A percentile compares a stretch with the other conserved stretches of the same genome.
Evolutionary conservation across 257 asterid genomes (phyloP).

Genomic region (Euphrasia confusa): DNA sequence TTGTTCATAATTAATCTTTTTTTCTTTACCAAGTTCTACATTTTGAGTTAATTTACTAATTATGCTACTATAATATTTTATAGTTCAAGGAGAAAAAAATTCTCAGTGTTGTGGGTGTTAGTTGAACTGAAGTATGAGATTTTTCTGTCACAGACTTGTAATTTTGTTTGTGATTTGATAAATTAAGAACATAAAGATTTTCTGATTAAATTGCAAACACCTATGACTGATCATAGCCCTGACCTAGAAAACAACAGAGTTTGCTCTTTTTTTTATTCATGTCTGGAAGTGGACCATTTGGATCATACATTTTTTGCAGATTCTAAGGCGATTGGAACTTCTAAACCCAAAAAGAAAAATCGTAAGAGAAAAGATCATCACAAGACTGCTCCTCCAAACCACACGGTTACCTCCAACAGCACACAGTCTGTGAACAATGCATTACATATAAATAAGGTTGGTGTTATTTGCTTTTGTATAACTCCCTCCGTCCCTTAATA

Average conservation of each 20-base stretch:
- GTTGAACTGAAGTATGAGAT: conserved; percentile 4
- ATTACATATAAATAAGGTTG: conserved; percentile 28
- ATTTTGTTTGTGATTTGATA: neutral
- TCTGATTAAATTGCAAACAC: neutral
- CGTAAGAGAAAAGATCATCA: conserved; percentile 69
- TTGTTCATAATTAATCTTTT: conserved; percentile 6
- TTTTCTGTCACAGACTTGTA: neutral
- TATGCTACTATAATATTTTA: conserved; percentile 9
- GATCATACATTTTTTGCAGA: conserved; percentile 37
- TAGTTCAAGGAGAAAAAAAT: neutral
- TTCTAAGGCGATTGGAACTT: conserved; percentile 41
- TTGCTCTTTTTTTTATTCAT: conserved; percentile 1
- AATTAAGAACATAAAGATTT: neutral
- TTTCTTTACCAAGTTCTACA: neutral
- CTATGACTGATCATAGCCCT: neutral
- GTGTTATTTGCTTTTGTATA: conserved; percentile 25
- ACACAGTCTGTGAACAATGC: conserved; percentile 32
- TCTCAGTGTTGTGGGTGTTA: neutral
- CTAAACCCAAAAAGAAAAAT: conserved; percentile 69
- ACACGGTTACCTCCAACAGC: conserved; percentile 29
- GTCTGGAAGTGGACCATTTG: conserved; percentile 9
- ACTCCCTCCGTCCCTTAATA: conserved; percentile 16
- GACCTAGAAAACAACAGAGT: neutral
- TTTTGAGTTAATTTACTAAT: conserved; percentile 8
- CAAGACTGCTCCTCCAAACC: conserved; percentile 36